A percentile compares a stretch with the other conserved stretches of the same genome.
These are phyloP conservation scores for Paxillus involutus DNA, from an alignment of 768 basidiomycete genomes.

Conservation along the genomic window DNA sequence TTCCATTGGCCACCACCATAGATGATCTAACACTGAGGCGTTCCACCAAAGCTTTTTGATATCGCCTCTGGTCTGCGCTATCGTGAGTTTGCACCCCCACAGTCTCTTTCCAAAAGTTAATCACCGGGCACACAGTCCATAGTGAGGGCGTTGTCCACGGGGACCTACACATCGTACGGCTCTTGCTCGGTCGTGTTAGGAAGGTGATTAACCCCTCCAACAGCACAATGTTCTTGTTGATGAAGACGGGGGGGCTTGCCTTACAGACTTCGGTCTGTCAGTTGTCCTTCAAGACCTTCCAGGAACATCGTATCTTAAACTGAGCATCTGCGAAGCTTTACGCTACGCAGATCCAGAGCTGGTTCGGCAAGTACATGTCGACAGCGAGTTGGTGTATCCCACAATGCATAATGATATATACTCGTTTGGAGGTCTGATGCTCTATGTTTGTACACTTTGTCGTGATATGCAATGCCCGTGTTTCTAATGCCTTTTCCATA, in stretches of 20 bases:
- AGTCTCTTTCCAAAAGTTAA: background rate
- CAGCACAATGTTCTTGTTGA: conserved; percentile 45
- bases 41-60: conserved; percentile 16
- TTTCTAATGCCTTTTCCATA: conserved; percentile 10
- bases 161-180: conserved; percentile 35
- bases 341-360: conserved; percentile 47
- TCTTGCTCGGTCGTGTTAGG: background rate
- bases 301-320: conserved; percentile 31
- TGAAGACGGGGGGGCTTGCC: conserved; percentile 37
- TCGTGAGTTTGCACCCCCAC: conserved; percentile 11
- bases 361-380: conserved; percentile 2
- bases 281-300: conserved; percentile 17
- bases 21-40: background rate
- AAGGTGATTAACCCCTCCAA: background rate
- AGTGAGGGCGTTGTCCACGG: conserved; percentile 28
- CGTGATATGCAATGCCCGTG: background rate
- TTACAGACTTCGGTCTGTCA: conserved; percentile 49
- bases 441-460: conserved; percentile 19
- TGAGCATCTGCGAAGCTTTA: conserved; percentile 37
- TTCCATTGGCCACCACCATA: background rate
- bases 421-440: conserved; percentile 36
- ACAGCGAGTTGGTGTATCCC: conserved; percentile 6
- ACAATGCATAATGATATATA: conserved; percentile 26
- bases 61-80: conserved; percentile 22
- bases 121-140: conserved; percentile 17